Conservation (phyloP, 306 rosid species). For the Lagenaria siceraria region DNA sequence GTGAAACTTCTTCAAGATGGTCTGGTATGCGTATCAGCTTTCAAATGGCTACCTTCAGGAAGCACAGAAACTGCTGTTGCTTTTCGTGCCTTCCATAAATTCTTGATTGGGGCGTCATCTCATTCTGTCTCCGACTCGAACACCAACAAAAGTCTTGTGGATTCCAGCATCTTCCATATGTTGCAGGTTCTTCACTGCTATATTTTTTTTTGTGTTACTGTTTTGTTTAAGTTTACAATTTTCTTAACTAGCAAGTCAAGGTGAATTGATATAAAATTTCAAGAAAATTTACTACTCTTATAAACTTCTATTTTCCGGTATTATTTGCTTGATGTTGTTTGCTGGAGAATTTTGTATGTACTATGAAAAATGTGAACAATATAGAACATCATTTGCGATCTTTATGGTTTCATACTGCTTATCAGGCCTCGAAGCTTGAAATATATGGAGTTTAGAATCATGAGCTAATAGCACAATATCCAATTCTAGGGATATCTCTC, state of each 20-base stretch:
- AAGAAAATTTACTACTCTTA: background rate
- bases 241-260: background rate
- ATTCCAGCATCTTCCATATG: slow-evolving; percentile 42
- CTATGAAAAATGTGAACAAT: background rate
- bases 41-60: slow-evolving; percentile 75
- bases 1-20: slow-evolving; percentile 66
- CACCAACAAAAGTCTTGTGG: slow-evolving; percentile 44
- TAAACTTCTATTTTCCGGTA: background rate
- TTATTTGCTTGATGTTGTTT: background rate
- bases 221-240: background rate
- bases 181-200: slow-evolving; percentile 38
- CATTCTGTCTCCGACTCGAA: slow-evolving; percentile 57
- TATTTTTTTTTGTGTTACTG: background rate
- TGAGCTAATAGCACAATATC: background rate
- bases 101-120: slow-evolving; percentile 65
- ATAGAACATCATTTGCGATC: background rate
- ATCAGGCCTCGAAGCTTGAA: background rate
- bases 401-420: background rate
- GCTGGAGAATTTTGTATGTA: background rate
- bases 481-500: background rate
- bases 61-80: slow-evolving; percentile 76
- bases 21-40: slow-evolving; percentile 69
- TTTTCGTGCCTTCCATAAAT: slow-evolving; percentile 60
- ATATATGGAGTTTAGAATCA: background rate
- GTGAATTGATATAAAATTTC: background rate